Evolutionary conservation across 257 asterid species (phyloP).

Genomic region (Linderniella brevidens): DNA sequence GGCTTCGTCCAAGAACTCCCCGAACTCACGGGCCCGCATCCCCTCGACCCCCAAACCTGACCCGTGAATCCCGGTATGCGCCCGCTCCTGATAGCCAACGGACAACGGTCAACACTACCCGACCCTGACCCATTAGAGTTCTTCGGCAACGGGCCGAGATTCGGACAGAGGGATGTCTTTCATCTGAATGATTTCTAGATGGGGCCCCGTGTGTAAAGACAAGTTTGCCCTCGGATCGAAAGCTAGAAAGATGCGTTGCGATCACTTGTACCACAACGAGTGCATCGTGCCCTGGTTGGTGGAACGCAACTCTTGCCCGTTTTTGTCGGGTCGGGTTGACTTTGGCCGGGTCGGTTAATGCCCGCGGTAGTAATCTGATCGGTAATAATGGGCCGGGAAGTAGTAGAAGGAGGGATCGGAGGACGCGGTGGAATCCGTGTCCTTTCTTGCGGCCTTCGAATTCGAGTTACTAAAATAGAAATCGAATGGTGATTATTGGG

Average conservation of each 20-base stretch:
- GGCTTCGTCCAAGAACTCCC: constrained; percentile 71
- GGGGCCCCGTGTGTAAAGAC: constrained; percentile 59
- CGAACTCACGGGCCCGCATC: constrained; percentile 24
- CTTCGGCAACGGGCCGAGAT: constrained; percentile 13
- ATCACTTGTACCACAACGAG: constrained; percentile 48
- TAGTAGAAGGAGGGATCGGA: constrained; percentile 28
- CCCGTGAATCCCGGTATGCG: constrained; percentile 41
- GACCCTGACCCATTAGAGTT: constrained; percentile 26
- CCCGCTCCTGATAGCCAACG: constrained; percentile 38
- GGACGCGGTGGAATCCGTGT: constrained; percentile 64
- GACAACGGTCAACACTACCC: constrained; percentile 16
- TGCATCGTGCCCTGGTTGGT: constrained; percentile 63
- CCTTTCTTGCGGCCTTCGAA: constrained; percentile 21
- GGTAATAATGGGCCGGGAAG: constrained; percentile 13
- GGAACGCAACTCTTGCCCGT: constrained; percentile 57
- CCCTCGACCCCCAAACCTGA: constrained; percentile 32
- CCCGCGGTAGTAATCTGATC: too few species aligned
- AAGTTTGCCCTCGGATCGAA: constrained; percentile 41
- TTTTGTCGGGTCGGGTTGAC: constrained; percentile 55
- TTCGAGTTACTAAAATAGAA: too few species aligned
- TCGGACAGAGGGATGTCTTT: constrained; percentile 25
- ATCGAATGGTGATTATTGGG: too few species aligned
- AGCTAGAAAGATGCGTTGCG: constrained; percentile 73
- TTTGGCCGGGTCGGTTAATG: constrained; percentile 17
- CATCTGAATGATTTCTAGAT: constrained; percentile 40